Evolutionary conservation across 192 early-diverging fungal species (phyloP).

Genomic region (Coemansia sp.): DNA sequence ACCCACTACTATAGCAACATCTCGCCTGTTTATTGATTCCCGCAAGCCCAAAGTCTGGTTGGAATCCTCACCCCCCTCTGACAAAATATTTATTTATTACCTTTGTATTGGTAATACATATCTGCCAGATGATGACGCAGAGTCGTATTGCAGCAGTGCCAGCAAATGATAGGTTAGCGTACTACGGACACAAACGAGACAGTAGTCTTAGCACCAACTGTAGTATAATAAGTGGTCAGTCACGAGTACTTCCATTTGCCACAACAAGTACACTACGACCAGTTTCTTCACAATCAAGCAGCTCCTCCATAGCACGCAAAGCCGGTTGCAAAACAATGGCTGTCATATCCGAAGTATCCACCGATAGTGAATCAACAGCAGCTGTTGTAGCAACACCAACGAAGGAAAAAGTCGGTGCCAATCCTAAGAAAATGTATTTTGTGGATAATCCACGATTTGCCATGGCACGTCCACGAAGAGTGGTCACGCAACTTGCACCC

Average conservation of each 20-base stretch:
- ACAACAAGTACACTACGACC: conserved; percentile 23
- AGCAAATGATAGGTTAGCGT: not conserved
- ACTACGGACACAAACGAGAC: conserved; percentile 26
- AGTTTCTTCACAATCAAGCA: conserved; percentile 5
- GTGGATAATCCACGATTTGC: conserved; percentile 32
- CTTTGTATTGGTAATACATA: too few species aligned
- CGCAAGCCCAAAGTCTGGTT: too few species aligned
- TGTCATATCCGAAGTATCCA: conserved; percentile 13
- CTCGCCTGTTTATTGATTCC: too few species aligned
- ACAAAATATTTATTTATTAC: too few species aligned
- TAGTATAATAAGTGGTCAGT: conserved; percentile 34
- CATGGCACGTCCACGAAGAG: conserved; percentile 37
- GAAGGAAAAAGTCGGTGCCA: not conserved
- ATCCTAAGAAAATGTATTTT: conserved; percentile 3
- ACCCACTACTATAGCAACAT: too few species aligned
- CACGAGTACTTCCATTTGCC: conserved; percentile 45
- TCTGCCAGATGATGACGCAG: not conserved
- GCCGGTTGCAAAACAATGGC: not conserved
- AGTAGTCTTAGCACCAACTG: conserved; percentile 46
- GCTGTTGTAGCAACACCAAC: not conserved
- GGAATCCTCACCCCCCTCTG: too few species aligned
- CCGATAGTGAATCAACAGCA: not conserved
- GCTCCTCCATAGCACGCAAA: not conserved
- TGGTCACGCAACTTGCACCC: conserved; percentile 14
- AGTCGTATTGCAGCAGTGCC: conserved; percentile 1